These are phyloP conservation scores for Microcyclosporella mali DNA, from an alignment of 2,329 filamentous ascomycete genomes.

Conservation along the genomic window DNA sequence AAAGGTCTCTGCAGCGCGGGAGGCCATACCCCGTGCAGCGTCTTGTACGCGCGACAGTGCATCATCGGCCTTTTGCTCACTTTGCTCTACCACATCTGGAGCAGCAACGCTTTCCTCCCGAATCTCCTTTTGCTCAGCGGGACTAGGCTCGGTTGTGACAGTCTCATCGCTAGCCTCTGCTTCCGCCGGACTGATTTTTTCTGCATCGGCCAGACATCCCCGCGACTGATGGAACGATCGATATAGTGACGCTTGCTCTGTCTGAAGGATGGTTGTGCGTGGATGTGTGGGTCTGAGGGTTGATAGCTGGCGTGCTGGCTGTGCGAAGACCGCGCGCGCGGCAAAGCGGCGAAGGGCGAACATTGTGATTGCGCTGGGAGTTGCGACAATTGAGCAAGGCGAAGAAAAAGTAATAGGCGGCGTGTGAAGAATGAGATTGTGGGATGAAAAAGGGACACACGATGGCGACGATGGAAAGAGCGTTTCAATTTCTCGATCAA, in stretches of 20 bases:
- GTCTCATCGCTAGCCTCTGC: constrained; percentile 31
- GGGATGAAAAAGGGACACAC: background rate
- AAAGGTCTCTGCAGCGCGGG: background rate
- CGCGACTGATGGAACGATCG: constrained; percentile 37
- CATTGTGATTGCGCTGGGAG: constrained; percentile 35
- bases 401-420: too few relatives aligned
- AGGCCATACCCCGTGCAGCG: constrained; percentile 8
- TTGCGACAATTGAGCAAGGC: background rate
- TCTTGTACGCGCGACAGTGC: constrained; percentile 8
- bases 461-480: background rate
- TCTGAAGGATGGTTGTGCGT: constrained; percentile 31
- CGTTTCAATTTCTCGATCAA: too few relatives aligned
- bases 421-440: too few relatives aligned
- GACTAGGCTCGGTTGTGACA: constrained; percentile 28
- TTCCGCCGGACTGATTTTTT: constrained; percentile 14
- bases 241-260: constrained; percentile 32
- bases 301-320: constrained; percentile 40
- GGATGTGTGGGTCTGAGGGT: constrained; percentile 8
- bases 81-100: constrained; percentile 22
- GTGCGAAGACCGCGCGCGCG: constrained; percentile 47
- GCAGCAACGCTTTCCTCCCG: constrained; percentile 21
- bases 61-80: constrained; percentile 19
- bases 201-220: constrained; percentile 36
- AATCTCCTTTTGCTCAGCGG: constrained; percentile 26
- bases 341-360: constrained; percentile 54